These are phyloP conservation scores for Solanum chilense DNA, from an alignment of 257 asterid genomes.

Conservation along the genomic window DNA sequence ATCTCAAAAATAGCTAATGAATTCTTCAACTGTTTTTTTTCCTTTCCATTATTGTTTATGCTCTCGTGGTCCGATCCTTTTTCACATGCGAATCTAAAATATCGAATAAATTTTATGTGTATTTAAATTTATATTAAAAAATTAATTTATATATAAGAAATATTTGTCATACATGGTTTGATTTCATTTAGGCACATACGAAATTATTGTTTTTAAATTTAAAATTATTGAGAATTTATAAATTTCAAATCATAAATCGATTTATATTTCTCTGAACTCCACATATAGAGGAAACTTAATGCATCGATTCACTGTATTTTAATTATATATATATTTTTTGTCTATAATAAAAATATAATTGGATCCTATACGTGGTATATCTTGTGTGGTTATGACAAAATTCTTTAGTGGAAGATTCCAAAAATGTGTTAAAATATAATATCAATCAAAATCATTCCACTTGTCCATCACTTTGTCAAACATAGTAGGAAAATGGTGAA, in stretches of 20 bases:
- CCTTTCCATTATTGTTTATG: background rate
- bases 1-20: background rate
- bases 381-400: background rate
- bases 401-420: too few species aligned
- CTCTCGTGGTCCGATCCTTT: too few species aligned
- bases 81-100: too few species aligned
- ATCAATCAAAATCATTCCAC: background rate
- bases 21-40: background rate
- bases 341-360: background rate
- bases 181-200: background rate
- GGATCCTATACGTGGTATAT: background rate
- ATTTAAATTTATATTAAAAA: too few species aligned
- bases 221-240: too few species aligned
- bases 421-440: too few species aligned
- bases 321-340: background rate
- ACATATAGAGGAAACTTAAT: background rate
- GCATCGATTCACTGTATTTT: too few species aligned
- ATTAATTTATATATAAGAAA: too few species aligned
- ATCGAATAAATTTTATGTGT: too few species aligned
- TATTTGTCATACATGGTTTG: background rate
- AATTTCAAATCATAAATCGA: background rate
- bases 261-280: background rate
- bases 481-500: too few species aligned
- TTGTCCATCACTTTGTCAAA: background rate
- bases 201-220: too few species aligned